Percentiles rank a stretch among this genome's conserved stretches.
phyloP scores from a whole-genome alignment of 345 rosid species.

The Punica granatum region DNA sequence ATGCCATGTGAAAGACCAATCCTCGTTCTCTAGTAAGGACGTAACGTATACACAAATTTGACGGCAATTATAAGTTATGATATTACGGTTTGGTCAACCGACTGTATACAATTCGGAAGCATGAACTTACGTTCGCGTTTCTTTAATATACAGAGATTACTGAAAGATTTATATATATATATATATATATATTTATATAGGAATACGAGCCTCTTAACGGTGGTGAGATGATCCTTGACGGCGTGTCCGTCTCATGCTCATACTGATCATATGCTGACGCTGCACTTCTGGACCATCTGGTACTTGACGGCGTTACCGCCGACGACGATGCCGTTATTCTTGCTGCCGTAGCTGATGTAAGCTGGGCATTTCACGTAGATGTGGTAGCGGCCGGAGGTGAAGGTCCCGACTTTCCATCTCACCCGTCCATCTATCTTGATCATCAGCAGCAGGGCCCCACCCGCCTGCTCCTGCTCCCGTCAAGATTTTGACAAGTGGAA shows the following conservation, averaged over 20 bases:
- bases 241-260: too few species aligned
- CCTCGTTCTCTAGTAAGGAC: too few species aligned
- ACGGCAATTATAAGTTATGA: too few species aligned
- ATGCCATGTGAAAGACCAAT: too few species aligned
- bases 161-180: neutral
- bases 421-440: slow-evolving; percentile 21
- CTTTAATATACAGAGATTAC: neutral
- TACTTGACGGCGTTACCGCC: slow-evolving; percentile 19
- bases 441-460: slow-evolving; percentile 16
- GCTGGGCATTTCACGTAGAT: slow-evolving; percentile 36
- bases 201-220: neutral
- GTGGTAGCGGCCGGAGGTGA: slow-evolving; percentile 21
- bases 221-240: neutral
- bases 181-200: too few species aligned
- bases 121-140: neutral
- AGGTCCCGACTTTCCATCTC: slow-evolving; percentile 28
- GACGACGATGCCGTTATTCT: slow-evolving; percentile 9
- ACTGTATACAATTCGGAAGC: neutral
- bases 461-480: slow-evolving; percentile 7
- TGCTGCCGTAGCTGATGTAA: slow-evolving; percentile 13
- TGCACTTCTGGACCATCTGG: slow-evolving; percentile 16
- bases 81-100: too few species aligned
- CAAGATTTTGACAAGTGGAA: neutral
- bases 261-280: slow-evolving; percentile 14
- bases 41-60: too few species aligned